Evolutionary conservation across 352 stramenopile species (phyloP).

Genomic region (Phytophthora rubi): DNA sequence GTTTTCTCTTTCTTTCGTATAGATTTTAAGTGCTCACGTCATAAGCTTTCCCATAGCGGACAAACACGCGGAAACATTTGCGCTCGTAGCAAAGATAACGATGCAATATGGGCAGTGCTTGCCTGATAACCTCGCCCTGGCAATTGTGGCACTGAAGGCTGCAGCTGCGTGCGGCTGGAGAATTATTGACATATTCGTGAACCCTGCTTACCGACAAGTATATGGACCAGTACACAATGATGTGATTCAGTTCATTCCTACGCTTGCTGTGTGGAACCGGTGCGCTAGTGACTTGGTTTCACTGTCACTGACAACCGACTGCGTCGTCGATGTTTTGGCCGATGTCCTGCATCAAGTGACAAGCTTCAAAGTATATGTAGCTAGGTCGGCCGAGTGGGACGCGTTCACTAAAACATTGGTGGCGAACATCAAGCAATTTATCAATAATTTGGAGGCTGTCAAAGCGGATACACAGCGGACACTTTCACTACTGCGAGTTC

Average conservation of each 20-base stretch:
- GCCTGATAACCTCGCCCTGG: slow-evolving; percentile 32
- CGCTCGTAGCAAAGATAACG: slow-evolving; percentile 28
- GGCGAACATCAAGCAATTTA: slow-evolving; percentile 49
- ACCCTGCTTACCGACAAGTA: slow-evolving; percentile 28
- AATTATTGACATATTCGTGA: slow-evolving; percentile 49
- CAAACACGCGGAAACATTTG: slow-evolving; percentile 34
- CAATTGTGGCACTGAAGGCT: slow-evolving; percentile 45
- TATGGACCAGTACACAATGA: slow-evolving; percentile 54
- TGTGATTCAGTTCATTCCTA: slow-evolving; percentile 52
- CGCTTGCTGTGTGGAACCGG: slow-evolving; percentile 49
- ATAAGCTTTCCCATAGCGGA: slow-evolving; percentile 16
- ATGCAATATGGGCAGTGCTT: slow-evolving; percentile 29
- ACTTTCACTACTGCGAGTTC: slow-evolving; percentile 50
- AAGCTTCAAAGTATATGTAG: slow-evolving; percentile 38
- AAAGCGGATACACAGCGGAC: slow-evolving; percentile 41
- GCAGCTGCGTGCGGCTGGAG: slow-evolving; percentile 56
- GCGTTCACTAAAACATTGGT: slow-evolving; percentile 55
- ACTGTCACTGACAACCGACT: slow-evolving; percentile 40
- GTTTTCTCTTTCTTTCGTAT: neutral
- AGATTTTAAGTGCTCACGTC: slow-evolving; percentile 31
- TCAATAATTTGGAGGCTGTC: slow-evolving; percentile 32
- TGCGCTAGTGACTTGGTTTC: slow-evolving; percentile 35
- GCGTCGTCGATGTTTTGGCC: slow-evolving; percentile 41
- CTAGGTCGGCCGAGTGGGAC: slow-evolving; percentile 51
- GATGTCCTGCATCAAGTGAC: slow-evolving; percentile 50